phyloP scores from a whole-genome alignment of 306 rosid species.

The Quercus dentata region DNA sequence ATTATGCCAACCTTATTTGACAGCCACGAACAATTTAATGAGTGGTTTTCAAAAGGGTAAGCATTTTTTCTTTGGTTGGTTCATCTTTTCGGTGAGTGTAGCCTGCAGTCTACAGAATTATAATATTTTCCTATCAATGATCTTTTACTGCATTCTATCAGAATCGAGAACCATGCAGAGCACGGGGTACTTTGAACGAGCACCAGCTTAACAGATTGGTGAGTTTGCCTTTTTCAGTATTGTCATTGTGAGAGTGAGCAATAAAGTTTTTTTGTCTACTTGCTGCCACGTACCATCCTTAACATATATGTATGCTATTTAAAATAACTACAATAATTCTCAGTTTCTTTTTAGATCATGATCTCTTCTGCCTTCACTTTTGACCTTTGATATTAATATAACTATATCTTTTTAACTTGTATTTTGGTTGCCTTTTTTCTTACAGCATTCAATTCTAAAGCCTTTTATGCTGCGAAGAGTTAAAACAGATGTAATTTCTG shows the following conservation, averaged over 20 bases:
- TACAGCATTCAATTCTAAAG: constrained; percentile 93
- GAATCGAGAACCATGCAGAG: constrained; percentile 98
- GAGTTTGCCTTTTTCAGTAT: constrained; percentile 27
- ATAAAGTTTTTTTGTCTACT: neutral
- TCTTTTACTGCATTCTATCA: constrained; percentile 26
- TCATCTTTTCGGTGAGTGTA: constrained; percentile 17
- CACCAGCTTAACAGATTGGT: constrained; percentile 98
- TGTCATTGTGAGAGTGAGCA: neutral
- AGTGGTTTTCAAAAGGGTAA: constrained; percentile 99
- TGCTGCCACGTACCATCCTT: neutral
- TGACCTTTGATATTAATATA: neutral
- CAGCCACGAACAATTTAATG: constrained; percentile 98
- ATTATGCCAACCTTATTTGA: constrained; percentile 98
- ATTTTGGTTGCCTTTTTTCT: constrained; percentile 21
- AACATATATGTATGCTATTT: neutral
- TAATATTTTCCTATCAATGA: constrained; percentile 13
- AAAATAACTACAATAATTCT: neutral
- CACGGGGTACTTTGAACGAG: constrained; percentile 98
- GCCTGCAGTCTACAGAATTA: neutral
- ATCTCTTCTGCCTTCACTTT: neutral
- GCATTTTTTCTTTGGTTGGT: constrained; percentile 18
- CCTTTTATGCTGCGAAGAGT: constrained; percentile 99
- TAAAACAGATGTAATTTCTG: constrained; percentile 89
- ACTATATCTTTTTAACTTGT: constrained; percentile 11
- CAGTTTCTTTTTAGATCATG: neutral